Percentiles rank a stretch among this genome's conserved stretches.
phyloP scores from a whole-genome alignment of 345 rosid genomes.

The Linum tenue region DNA sequence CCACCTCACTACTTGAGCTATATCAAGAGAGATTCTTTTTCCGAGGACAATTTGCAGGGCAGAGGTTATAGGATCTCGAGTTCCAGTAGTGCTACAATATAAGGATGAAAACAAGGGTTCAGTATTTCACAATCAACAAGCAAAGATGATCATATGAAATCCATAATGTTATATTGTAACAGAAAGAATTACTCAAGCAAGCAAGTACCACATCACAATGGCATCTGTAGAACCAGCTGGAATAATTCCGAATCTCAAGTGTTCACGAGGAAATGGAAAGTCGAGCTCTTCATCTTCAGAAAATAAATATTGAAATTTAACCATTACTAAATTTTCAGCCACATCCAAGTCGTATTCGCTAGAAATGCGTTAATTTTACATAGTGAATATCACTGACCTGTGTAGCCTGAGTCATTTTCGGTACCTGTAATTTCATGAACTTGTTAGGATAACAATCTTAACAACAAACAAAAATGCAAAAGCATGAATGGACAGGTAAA shows the following conservation, averaged over 20 bases:
- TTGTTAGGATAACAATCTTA: background rate
- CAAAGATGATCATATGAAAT: background rate
- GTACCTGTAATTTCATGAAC: conserved; percentile 32
- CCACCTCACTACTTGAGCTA: conserved; percentile 97
- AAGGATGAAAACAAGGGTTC: background rate
- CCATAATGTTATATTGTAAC: too few species aligned
- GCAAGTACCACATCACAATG: conserved; percentile 64
- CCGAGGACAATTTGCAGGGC: conserved; percentile 84
- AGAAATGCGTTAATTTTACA: background rate
- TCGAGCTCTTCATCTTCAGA: conserved; percentile 35
- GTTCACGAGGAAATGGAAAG: conserved; percentile 33
- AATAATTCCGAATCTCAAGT: conserved; percentile 70
- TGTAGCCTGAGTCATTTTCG: conserved; percentile 22
- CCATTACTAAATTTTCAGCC: background rate
- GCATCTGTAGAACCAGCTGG: conserved; percentile 97
- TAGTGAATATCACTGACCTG: conserved; percentile 32
- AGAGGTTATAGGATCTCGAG: conserved; percentile 89
- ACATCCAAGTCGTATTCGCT: background rate
- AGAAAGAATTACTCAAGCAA: background rate
- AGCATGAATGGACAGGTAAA: background rate
- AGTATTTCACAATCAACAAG: background rate
- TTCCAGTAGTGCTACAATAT: conserved; percentile 76
- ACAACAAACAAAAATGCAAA: background rate
- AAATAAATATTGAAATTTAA: too few species aligned
- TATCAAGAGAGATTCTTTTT: conserved; percentile 62